Percentiles rank a stretch among this genome's conserved stretches.
Evolutionary conservation across 495 filamentous ascomycete genomes (phyloP).

Genomic region (Lineolata rhizophorae): DNA sequence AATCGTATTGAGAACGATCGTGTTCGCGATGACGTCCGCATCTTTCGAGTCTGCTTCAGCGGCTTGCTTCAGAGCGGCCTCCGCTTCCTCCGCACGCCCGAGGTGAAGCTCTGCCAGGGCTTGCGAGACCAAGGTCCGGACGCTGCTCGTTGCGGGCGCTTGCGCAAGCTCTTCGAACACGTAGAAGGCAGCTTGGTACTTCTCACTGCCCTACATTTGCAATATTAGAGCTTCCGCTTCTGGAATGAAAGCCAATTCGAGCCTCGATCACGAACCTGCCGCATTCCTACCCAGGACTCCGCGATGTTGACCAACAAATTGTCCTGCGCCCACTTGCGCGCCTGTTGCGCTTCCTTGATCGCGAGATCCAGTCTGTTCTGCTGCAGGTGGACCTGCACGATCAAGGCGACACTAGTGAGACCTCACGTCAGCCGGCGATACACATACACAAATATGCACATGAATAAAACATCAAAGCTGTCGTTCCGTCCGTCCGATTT

Average conservation of each 20-base stretch:
- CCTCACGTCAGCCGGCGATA: background rate
- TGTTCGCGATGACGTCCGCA: conserved; percentile 56
- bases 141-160: conserved; percentile 45
- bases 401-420: conserved; percentile 22
- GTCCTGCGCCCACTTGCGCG: conserved; percentile 89
- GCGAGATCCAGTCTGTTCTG: conserved; percentile 84
- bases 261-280: conserved; percentile 41
- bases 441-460: too few relatives aligned
- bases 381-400: conserved; percentile 67
- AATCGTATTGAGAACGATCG: conserved; percentile 54
- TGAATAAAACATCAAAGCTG: too few relatives aligned
- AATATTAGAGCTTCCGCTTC: background rate
- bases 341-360: conserved; percentile 69
- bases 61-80: conserved; percentile 64
- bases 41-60: conserved; percentile 48
- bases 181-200: conserved; percentile 94
- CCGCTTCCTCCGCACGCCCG: conserved; percentile 70
- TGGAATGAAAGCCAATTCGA: too few relatives aligned
- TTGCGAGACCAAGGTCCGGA: conserved; percentile 52
- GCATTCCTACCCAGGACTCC: conserved; percentile 82
- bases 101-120: conserved; percentile 84
- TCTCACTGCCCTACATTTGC: conserved; percentile 59
- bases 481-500: too few relatives aligned
- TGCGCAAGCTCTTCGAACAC: conserved; percentile 94
- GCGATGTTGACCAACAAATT: conserved; percentile 82